Base-by-base conservation (phyloP, 2,329 filamentous ascomycete genomes). In the Huntiella savannae region DNA sequence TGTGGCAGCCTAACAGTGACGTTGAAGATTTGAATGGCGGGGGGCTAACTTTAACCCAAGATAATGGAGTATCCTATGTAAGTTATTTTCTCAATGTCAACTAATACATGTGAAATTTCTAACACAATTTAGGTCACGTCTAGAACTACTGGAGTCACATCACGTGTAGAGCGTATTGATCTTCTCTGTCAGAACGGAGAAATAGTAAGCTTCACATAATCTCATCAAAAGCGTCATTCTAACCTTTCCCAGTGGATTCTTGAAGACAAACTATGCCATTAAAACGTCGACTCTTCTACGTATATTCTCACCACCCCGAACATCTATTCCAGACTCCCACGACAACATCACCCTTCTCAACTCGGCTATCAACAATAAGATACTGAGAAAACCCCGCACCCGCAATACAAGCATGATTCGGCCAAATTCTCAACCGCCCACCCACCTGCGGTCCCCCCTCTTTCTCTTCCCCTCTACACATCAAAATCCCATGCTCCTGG, bases 371-470 rank as follows among this genome's bases (percentile, higher is more conserved):
- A 2, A 87, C 74, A 33, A 88, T 63, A 15, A 85, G 62, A 61
- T 85, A 91, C 68, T 75, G 83, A 1, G 70, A 75, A 61, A 78
- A 82, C 22, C 73, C 72, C 0, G 76, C 77, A 0, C 79, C 77
- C 1, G 82, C 73, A 53, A 88, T 79, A 57, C 83, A 91, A 33
- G 82, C 75, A 62, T 91, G 83, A 54, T 88, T 88, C 0, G 82
- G 82, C 75, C 79, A 87, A 5, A 88, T 63, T 48, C 75, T 66
- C 19, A 87, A 60, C 55, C 75, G 74, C 55, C 84, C 71, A 0
- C 82, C 82, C 32, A 83, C 63, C 2, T 59, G 52, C 48, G 84
- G 56, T 40, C 62, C 57, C n/a, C 64, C 58, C 8, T 64, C 58
- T 0, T 66, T 67, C 35, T 65, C 61, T 10, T 56, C 52, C 1